Conservation (phyloP, 225 moss, liverwort and hornwort genomes). For the Bryum argenteum region DNA sequence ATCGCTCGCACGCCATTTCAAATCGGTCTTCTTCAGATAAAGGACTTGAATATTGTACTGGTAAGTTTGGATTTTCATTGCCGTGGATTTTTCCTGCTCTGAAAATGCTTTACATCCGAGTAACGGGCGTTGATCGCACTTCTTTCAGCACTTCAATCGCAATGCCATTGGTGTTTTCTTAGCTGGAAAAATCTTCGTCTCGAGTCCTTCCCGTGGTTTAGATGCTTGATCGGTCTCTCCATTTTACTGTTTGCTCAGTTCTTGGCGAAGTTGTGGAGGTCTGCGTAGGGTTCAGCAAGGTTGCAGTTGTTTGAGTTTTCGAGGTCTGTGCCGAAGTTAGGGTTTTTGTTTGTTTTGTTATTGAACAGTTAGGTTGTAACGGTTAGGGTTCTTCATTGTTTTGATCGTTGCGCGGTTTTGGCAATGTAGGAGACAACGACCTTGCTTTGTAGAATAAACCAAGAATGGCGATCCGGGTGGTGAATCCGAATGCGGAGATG, state of each 20-base stretch:
- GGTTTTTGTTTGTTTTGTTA: not conserved
- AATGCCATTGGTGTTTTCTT: not conserved
- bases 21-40: not conserved
- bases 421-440: conserved; percentile 5
- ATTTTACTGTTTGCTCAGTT: not conserved
- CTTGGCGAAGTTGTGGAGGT: not conserved
- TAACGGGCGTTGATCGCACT: not conserved
- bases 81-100: not conserved
- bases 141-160: not conserved
- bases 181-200: not conserved
- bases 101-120: no score
- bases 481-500: conserved; percentile 93
- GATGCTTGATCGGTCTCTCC: not conserved
- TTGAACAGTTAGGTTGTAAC: conserved; percentile 12
- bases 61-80: not conserved
- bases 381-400: conserved; percentile 26
- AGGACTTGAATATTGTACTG: not conserved
- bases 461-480: conserved; percentile 77
- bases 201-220: not conserved
- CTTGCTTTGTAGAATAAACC: not conserved
- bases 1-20: not conserved
- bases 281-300: conserved; percentile 1
- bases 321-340: not conserved
- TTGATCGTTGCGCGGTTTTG: conserved; percentile 14
- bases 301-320: not conserved